phyloP scores from a whole-genome alignment of 1,284 basidiomycete genomes.

The Pyrrhoderma noxium region DNA sequence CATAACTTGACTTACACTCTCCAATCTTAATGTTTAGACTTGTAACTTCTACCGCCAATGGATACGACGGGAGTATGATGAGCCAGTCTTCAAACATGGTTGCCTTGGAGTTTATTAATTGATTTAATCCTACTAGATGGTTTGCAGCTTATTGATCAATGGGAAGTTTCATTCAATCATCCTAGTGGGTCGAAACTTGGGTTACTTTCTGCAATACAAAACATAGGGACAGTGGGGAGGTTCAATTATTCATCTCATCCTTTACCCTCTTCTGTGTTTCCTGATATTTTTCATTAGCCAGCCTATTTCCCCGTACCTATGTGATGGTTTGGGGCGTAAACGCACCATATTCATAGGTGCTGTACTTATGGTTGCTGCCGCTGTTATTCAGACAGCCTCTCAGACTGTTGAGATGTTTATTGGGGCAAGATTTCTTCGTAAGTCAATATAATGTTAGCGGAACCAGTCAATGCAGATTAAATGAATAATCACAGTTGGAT shows the following conservation, averaged over 20 bases:
- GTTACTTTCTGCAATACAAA: conserved; percentile 23
- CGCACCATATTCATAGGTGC: conserved; percentile 26
- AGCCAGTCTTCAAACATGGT: conserved; percentile 18
- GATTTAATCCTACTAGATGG: conserved; percentile 26
- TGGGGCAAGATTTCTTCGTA: conserved; percentile 23
- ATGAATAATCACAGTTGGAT: conserved; percentile 37
- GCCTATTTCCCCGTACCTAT: conserved; percentile 26
- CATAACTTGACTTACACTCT: neutral
- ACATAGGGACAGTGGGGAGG: conserved; percentile 24
- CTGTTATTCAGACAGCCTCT: conserved; percentile 26
- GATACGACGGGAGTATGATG: conserved; percentile 28
- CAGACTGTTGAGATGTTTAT: conserved; percentile 29
- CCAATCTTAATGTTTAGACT: too few relatives aligned
- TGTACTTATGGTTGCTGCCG: conserved; percentile 23
- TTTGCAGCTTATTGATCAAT: conserved; percentile 34
- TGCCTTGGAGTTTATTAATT: neutral
- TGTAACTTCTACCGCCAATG: conserved; percentile 33
- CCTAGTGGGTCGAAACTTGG: conserved; percentile 21
- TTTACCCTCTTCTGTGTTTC: too few relatives aligned
- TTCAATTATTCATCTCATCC: too few relatives aligned
- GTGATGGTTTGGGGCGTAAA: conserved; percentile 27
- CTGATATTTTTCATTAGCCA: too few relatives aligned
- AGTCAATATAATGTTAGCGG: neutral
- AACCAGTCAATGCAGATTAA: neutral
- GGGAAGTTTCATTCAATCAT: conserved; percentile 23